A percentile compares a stretch with the other conserved stretches of the same genome.
These are phyloP conservation scores for Jatropha podagrica DNA, from an alignment of 441 rosid species.

Conservation along the genomic window DNA sequence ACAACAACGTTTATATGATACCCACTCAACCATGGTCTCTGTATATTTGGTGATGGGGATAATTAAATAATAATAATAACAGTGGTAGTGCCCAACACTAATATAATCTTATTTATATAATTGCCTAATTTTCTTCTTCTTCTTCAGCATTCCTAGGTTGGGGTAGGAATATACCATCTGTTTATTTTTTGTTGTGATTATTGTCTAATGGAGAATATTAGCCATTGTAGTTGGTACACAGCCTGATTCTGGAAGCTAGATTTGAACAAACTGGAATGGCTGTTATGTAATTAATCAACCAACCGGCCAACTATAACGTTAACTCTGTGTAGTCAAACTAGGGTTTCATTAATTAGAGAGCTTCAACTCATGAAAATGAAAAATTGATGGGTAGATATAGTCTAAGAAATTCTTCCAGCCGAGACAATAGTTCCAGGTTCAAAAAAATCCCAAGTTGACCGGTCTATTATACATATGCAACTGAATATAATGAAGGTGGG, in stretches of 20 bases:
- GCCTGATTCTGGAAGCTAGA: too few species aligned
- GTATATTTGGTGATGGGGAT: slow-evolving; percentile 10
- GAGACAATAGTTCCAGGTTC: too few species aligned
- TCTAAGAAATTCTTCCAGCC: too few species aligned
- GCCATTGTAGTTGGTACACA: too few species aligned
- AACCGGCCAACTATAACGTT: too few species aligned
- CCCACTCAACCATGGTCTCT: slow-evolving; percentile 24
- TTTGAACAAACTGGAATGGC: too few species aligned
- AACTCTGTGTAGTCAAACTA: background rate
- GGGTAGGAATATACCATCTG: background rate
- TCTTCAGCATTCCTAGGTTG: too few species aligned
- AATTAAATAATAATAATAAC: slow-evolving; percentile 11
- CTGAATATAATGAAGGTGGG: background rate
- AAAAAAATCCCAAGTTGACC: too few species aligned
- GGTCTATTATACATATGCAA: too few species aligned
- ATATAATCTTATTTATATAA: background rate
- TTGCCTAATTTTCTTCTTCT: background rate
- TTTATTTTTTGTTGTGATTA: too few species aligned
- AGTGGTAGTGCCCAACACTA: slow-evolving; percentile 30
- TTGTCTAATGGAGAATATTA: too few species aligned
- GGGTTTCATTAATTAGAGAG: background rate
- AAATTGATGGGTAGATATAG: background rate
- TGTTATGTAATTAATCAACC: background rate
- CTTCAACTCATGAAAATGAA: background rate
- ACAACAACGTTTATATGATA: slow-evolving; percentile 14